phyloP scores from a whole-genome alignment of 2,329 filamentous ascomycete species.

The Sphaceloma murrayae region DNA sequence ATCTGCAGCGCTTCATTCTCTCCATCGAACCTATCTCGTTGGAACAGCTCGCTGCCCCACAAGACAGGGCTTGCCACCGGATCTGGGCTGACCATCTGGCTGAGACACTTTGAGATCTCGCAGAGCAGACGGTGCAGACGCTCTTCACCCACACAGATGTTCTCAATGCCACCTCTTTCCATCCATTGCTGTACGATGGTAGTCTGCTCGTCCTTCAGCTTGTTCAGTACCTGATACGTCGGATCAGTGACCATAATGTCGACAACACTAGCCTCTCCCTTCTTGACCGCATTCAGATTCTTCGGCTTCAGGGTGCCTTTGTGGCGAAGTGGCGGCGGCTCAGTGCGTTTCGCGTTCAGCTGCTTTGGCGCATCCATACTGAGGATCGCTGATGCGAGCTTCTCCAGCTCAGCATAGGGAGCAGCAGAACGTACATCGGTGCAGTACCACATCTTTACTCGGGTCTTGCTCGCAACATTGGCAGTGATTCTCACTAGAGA shows the following conservation, averaged over 20 bases:
- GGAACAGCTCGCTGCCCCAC: constrained; percentile 85
- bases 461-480: constrained; percentile 52
- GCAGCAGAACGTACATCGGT: constrained; percentile 86
- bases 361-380: constrained; percentile 63
- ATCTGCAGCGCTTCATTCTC: constrained; percentile 16
- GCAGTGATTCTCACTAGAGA: constrained; percentile 6
- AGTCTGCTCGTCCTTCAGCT: constrained; percentile 90
- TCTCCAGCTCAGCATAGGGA: constrained; percentile 75
- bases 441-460: constrained; percentile 98
- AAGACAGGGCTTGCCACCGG: constrained; percentile 77
- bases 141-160: constrained; percentile 91
- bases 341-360: constrained; percentile 32
- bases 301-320: constrained; percentile 15
- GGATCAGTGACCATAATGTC: constrained; percentile 75
- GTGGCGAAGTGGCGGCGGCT: constrained; percentile 31
- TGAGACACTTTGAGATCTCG: constrained; percentile 78
- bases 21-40: constrained; percentile 46
- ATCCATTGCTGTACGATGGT: constrained; percentile 79
- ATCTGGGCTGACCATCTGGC: constrained; percentile 73
- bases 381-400: constrained; percentile 78
- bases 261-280: constrained; percentile 74
- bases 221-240: constrained; percentile 83
- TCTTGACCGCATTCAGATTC: constrained; percentile 27
- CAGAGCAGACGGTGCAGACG: constrained; percentile 87
- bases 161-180: constrained; percentile 70